Conservation (phyloP, 257 asterid species). For the Linderniella brevidens region DNA sequence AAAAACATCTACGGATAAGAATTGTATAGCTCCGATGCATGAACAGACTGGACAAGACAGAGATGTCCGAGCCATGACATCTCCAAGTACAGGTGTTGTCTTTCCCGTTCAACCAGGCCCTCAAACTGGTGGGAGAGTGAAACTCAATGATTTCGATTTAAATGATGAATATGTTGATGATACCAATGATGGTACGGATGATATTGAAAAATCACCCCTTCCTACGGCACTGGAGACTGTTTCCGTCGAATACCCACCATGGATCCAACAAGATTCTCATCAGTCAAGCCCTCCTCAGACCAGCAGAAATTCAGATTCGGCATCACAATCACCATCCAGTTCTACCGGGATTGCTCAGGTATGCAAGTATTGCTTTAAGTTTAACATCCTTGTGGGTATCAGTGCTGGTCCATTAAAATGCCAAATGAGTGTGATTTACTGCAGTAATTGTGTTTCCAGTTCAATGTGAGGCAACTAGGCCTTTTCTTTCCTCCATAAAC, state of each 20-base stretch:
- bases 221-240: conserved; percentile 27
- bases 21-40: conserved; percentile 15
- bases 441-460: background rate
- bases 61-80: conserved; percentile 15
- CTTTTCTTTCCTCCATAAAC: background rate
- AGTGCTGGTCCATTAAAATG: background rate
- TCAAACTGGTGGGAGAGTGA: conserved; percentile 41
- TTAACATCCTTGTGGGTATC: conserved; percentile 5
- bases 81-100: conserved; percentile 29
- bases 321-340: conserved; percentile 70
- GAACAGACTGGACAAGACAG: conserved; percentile 23
- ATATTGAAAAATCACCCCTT: conserved; percentile 33
- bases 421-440: background rate
- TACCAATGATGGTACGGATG: conserved; percentile 55
- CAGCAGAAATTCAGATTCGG: conserved; percentile 68
- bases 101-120: conserved; percentile 26
- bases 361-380: conserved; percentile 2
- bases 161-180: conserved; percentile 51
- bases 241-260: conserved; percentile 36
- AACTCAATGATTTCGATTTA: conserved; percentile 51
- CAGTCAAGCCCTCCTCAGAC: conserved; percentile 78
- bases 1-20: conserved; percentile 25
- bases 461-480: background rate
- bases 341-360: conserved; percentile 77
- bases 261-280: conserved; percentile 60